Evolutionary conservation across 768 basidiomycete species (phyloP), one percentile per base, ranked within the genome.

Genomic region (Suillus decipiens): DNA sequence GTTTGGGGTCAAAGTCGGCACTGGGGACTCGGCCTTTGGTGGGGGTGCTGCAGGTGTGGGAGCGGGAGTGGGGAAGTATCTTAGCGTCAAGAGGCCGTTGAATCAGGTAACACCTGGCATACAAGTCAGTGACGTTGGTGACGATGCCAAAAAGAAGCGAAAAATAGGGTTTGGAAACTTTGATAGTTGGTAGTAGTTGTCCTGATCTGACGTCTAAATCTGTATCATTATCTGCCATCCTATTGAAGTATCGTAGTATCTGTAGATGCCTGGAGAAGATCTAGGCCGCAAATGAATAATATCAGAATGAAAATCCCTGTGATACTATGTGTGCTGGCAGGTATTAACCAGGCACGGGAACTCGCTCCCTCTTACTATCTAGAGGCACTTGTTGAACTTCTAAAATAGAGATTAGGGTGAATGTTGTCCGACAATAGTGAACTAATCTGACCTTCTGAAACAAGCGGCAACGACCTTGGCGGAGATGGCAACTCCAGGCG

Each of bases 121-220:
- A 15, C 64, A 58, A n/a, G 60, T 58, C 51, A 53, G 36, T 34
- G 61, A 64, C 39, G 70, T 67, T 3, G 61, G 51, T 19, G 83
- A 84, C 56, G 85, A 89, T 41, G 75, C 77, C 61, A 90, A 89
- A 74, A 96, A 95, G 82, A 91, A 90, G 77, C 85, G 90, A 69
- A 89, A 85, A 66, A 73, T 89, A 43, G 96, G 95, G 1, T 98
- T 99, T 76, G 95, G 96, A n/a, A 82, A 95, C 72, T 96, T 96
- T 62, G 87, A 89, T 31, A 86, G 84, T 39, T 95, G 93, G 92
- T 95, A 63, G 71, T 59, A 53, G 22, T 31, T 57, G 28, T 10
- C 19, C 39, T 57, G 41, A 17, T 41, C 6, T 28, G 14, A 39
- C 28, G 11, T 41, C 24, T 28, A 19, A 39, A 19, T 57, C 17